These are phyloP conservation scores for Plasmodium reichenowi DNA, from an alignment of 169 alveolate genomes.

Conservation along the genomic window DNA sequence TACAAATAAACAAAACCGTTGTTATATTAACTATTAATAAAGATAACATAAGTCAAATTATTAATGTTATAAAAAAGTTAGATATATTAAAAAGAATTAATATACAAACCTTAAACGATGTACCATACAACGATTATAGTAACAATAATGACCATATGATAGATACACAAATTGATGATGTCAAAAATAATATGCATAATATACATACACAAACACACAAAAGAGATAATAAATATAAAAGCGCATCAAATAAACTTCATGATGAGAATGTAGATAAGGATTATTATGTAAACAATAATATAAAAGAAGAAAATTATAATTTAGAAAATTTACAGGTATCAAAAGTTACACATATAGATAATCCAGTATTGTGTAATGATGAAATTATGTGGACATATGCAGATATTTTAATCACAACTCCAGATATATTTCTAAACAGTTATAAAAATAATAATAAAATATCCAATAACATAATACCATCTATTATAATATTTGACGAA, in stretches of 20 bases:
- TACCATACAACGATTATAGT: constrained; percentile 5
- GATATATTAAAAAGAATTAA: constrained; percentile 82
- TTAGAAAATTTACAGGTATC: constrained; percentile 26
- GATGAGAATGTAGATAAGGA: neutral
- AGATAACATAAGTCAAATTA: constrained; percentile 82
- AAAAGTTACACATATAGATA: constrained; percentile 5
- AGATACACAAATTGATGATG: neutral
- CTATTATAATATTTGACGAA: constrained; percentile 85
- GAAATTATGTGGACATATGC: constrained; percentile 80
- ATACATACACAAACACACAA: no score
- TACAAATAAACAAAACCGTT: constrained; percentile 61
- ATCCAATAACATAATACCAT: constrained; percentile 72
- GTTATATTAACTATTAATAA: constrained; percentile 82
- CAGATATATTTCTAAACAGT: constrained; percentile 79
- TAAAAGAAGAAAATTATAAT: neutral
- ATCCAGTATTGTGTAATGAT: constrained; percentile 40
- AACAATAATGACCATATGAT: neutral
- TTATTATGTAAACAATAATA: neutral
- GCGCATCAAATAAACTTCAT: neutral
- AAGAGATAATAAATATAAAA: neutral
- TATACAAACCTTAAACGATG: constrained; percentile 82
- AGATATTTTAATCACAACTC: constrained; percentile 84
- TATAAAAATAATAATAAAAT: constrained; percentile 38
- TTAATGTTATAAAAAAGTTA: constrained; percentile 70
- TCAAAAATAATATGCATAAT: no score